Evolutionary conservation across 257 asterid genomes (phyloP), one percentile per base, ranked within the genome.

Genomic region (Salvia splendens): DNA sequence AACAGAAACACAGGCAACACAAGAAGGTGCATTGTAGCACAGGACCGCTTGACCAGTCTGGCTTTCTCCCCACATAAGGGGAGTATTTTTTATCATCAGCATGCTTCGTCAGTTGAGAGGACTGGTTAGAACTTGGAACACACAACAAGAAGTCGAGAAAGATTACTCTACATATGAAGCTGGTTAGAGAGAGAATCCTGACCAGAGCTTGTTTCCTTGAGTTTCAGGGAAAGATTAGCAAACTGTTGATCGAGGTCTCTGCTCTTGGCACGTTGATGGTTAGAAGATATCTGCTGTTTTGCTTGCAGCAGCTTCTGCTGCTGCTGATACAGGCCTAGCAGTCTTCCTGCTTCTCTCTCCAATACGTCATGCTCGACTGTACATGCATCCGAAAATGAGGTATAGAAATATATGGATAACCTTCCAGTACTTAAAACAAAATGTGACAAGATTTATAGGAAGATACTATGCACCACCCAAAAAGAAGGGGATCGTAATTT

Each of bases 301-400:
- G 74, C 71, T 30, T 64, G 87, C 65, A 65, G 78, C 58, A 53
- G 82, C 53, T 69, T 82, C 32, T 76, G 73, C 69, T 70, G 86
- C 41, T 75, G 89, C 72, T 83, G 88, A 81, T 87, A 87, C 61
- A 91, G 62, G 76, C 78, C 78, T 71, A 81, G 84, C 41, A 94
- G 78, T 76, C 97, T 87, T 67, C 79, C 88, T 2, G 79, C 83
- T 80, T 94, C 97, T 81, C 96, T 84, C 78, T 94, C 97, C 82
- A 94, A 69, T 61, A 91, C 89, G 20, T 91, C 97, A 64, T 91
- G 96, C 84, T 94, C 99, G 78, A 94, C 99, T 94, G 90, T 85
- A 75, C 43, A 76, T 20, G 64, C 61, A 78, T 48, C 42, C 51
- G 47, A 49, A 52, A 16, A 15, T 77, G 28, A 60, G 65, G 65